A percentile compares a stretch with the other conserved stretches of the same genome.
Conservation (phyloP, 1,284 basidiomycete species). For the Moniliophthora roreri region DNA sequence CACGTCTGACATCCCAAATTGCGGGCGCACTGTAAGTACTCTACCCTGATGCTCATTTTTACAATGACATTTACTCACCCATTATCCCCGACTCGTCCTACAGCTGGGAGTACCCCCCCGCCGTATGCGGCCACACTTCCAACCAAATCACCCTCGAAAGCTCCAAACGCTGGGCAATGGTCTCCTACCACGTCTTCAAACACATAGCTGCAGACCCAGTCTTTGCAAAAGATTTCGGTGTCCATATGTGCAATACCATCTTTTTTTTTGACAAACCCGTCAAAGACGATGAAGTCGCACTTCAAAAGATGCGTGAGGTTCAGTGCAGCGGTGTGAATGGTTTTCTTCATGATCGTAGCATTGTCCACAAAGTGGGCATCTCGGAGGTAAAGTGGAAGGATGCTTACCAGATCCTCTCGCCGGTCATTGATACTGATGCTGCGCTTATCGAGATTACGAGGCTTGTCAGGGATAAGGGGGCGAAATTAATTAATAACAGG, state of each 20-base stretch:
- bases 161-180: conserved; percentile 33
- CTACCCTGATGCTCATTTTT: conserved; percentile 2
- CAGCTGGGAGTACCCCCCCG: conserved; percentile 35
- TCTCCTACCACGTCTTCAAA: conserved; percentile 29
- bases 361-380: conserved; percentile 23
- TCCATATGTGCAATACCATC: conserved; percentile 23
- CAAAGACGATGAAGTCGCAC: conserved; percentile 27
- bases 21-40: conserved; percentile 28
- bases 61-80: no score
- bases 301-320: conserved; percentile 30
- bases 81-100: no score
- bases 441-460: conserved; percentile 32
- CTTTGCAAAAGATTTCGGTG: conserved; percentile 13
- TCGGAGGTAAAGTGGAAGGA: conserved; percentile 31
- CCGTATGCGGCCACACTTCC: conserved; percentile 34
- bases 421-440: conserved; percentile 37
- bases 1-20: conserved; percentile 31
- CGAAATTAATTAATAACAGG: conserved; percentile 27
- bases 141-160: conserved; percentile 30
- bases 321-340: conserved; percentile 22
- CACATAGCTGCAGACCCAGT: conserved; percentile 11
- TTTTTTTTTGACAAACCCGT: conserved; percentile 34
- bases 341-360: conserved; percentile 27
- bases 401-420: conserved; percentile 33
- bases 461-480: conserved; percentile 31